Evolutionary conservation across 2,329 filamentous ascomycete genomes (phyloP), one percentile per base, ranked within the genome.

Genomic region (Fusarium xylarioides): DNA sequence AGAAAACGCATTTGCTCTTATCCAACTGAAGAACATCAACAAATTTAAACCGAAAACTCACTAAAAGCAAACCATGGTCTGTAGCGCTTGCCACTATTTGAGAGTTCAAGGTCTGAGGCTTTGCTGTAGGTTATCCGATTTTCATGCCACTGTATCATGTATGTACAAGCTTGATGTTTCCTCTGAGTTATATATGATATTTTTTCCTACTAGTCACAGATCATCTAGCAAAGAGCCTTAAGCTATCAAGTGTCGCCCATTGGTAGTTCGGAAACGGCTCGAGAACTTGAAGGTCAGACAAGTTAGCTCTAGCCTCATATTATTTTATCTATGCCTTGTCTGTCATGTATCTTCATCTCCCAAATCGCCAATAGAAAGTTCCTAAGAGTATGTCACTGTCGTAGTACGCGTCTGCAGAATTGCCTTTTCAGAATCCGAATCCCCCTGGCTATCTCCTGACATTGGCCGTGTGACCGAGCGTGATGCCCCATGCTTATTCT

Each of bases 341-440:
- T 30, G 8, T 11, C 23, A 18, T 30, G 11, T 21, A 40, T 54
- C 34, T 16, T 14, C 16, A n/a, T n/a, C 26, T 11, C 35, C 5
- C 1, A 30, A 40, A 2, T 2, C 19, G 6, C 34, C 50, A 7
- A 28, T 21, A 35, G 12, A 4, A 4, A 2, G 7, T 15, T 4
- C 28, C 15, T n/a, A 57, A 28, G 64, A 66, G 7, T 67, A 67
- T 7, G 37, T 21, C 16, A 67, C 53, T 16, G 46, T 66, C 4
- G 52, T 67, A 46, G 44, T 67, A 18, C 62, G 62, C 15, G 58
- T 69, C 30, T 69, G 65, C 16, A 69, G 30, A 15, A 69, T 69
- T 28, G 52, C 66, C 52, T 69, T 69, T 19, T 69, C 66, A 28
- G 65, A 69, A 19, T 54, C 53, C 4, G 52, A 58, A n/a, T 69